Base-by-base conservation (phyloP, 2,329 filamentous ascomycete species). In the Xylariomycetidae sp. region DNA sequence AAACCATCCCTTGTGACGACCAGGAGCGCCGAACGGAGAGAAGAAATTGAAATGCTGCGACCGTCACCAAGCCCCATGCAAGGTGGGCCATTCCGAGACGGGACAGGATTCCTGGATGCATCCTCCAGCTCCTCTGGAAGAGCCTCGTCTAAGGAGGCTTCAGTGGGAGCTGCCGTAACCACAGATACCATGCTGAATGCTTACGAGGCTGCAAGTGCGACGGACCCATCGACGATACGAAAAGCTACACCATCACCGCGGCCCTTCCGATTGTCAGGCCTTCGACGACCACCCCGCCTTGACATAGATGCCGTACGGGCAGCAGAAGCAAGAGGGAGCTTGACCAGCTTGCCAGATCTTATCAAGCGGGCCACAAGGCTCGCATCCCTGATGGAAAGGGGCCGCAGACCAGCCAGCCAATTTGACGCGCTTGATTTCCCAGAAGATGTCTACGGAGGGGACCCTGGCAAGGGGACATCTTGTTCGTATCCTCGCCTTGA, bases 311-410 rank as follows among this genome's bases (percentile, higher is more conserved):
- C 85, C 4, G 85, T 94, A 4, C 76, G 80, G 44, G 80, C 83
- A 32, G 85, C 86, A 12, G 88, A 96, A 58, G 77, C 83, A 2
- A 78, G 92, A 51, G 89, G 88, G 4, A 96, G 89, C 56, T 69
- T 95, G 43, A 97, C 92, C 2, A 96, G 89, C 60, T 66, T 98
- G 38, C 85, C 89, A 0, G 92, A 97, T 56, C 66, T 98, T 40
- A 97, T 98, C 46, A 75, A 80, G 51, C 78, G 92, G 48, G 92
- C 92, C 9, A 97, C 90, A 1, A 80, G 79, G 45, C 67, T 97
- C 23, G 90, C 89, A 12, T 78, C 86, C 0, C 88, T 94, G 61
- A 80, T 98, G 38, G 90, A 97, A 50, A 81, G 81, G 45, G 90
- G 90, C 10, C 82, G 67, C 43, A 66, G 78, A 45, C 78, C 78